phyloP scores from a whole-genome alignment of 1,284 basidiomycete species.

The Athelia sp. region DNA sequence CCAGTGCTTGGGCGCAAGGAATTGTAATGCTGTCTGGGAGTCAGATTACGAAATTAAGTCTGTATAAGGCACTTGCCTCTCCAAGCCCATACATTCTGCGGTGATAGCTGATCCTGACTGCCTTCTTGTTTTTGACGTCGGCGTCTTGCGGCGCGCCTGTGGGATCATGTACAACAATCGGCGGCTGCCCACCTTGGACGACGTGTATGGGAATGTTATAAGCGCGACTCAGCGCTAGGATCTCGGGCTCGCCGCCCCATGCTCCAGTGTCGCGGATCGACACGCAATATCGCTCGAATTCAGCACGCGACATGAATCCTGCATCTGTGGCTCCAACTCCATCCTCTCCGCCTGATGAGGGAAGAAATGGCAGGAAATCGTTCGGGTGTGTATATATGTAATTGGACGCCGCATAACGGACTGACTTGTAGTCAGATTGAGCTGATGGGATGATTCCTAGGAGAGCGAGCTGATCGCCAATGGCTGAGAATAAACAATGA shows the following conservation, averaged over 20 bases:
- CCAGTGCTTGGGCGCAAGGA: conserved; percentile 61
- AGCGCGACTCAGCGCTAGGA: conserved; percentile 83
- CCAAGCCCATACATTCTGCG: conserved; percentile 89
- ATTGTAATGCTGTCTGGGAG: conserved; percentile 72
- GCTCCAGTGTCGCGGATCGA: conserved; percentile 78
- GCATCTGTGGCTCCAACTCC: conserved; percentile 61
- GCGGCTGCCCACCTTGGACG: conserved; percentile 78
- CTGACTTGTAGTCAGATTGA: conserved; percentile 53
- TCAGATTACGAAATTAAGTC: conserved; percentile 4
- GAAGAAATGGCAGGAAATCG: conserved; percentile 93
- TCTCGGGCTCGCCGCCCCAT: conserved; percentile 99
- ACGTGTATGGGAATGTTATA: conserved; percentile 90
- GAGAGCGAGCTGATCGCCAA: conserved; percentile 83
- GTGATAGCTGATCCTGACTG: conserved; percentile 85
- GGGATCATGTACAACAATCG: conserved; percentile 80
- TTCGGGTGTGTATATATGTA: conserved; percentile 85
- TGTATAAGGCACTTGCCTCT: conserved; percentile 56
- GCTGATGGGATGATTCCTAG: conserved; percentile 53
- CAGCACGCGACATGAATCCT: conserved; percentile 67
- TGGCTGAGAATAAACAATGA: conserved; percentile 90
- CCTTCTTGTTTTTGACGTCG: conserved; percentile 34
- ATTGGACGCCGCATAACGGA: conserved; percentile 70
- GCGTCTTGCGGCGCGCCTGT: conserved; percentile 25
- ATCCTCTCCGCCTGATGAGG: conserved; percentile 74
- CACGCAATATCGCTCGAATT: conserved; percentile 79